phyloP scores from a whole-genome alignment of 2,329 filamentous ascomycete species.

The Monosporascus cannonballus region DNA sequence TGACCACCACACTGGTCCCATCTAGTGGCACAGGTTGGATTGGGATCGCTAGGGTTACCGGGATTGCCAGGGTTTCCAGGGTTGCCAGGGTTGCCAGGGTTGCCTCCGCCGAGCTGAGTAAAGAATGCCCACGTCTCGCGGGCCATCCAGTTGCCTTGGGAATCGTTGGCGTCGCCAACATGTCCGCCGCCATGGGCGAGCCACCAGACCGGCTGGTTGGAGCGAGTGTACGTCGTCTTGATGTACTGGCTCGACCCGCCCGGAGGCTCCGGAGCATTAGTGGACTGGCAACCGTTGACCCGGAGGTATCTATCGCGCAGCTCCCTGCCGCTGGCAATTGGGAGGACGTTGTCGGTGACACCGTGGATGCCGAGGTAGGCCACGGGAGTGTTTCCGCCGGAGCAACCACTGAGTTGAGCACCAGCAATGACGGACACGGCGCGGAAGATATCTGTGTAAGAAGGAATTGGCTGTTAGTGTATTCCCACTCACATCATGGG shows the following conservation, averaged over 20 bases:
- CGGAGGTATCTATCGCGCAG: slow-evolving; percentile 32
- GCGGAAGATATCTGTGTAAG: slow-evolving; percentile 20
- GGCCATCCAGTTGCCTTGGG: slow-evolving; percentile 8
- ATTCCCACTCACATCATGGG: too few species aligned
- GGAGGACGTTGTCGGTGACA: slow-evolving; percentile 29
- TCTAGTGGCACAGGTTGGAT: too few species aligned
- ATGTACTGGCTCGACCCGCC: slow-evolving; percentile 12
- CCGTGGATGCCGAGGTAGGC: slow-evolving; percentile 35
- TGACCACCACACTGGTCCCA: too few species aligned
- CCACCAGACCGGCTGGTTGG: slow-evolving; percentile 22
- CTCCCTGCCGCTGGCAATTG: slow-evolving; percentile 26
- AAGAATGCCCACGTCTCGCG: slow-evolving; percentile 19
- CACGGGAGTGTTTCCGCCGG: slow-evolving; percentile 31
- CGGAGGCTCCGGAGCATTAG: slow-evolving; percentile 16
- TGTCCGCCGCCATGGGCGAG: slow-evolving; percentile 22
- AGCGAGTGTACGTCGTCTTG: slow-evolving; percentile 23
- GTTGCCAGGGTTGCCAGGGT: too few species aligned
- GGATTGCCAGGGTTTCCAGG: too few species aligned
- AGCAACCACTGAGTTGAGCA: slow-evolving; percentile 28
- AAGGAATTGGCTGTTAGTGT: background rate
- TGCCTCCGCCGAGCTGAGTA: too few species aligned
- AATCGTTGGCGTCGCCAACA: slow-evolving; percentile 14
- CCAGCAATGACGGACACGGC: slow-evolving; percentile 32
- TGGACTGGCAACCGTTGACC: slow-evolving; percentile 29
- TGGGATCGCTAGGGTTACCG: too few species aligned